Base-by-base conservation (phyloP, 148 eudicot genomes). In the Camellia lanceoleosa region DNA sequence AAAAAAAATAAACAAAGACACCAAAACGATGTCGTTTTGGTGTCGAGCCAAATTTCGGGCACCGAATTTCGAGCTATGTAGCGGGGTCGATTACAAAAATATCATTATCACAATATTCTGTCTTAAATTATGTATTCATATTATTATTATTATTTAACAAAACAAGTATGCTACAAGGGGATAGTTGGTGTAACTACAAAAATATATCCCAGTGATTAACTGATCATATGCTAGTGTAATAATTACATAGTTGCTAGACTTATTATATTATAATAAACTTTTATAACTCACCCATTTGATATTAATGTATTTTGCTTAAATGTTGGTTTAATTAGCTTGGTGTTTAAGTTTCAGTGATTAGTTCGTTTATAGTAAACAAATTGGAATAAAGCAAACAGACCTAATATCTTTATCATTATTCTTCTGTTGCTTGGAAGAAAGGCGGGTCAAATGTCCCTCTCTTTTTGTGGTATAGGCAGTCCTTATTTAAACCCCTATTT, bases 401-500 rank as follows among this genome's bases (percentile, higher is more conserved):
- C 78, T 19, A 10, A 46, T 43, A 15, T 16, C 9, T 63, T 20
- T 63, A 23, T 76, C 79, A 65, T 49, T 76, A 65, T 49, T 76
- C 46, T 63, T 13, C 47, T 47, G 59, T 63, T 23, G 71, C 62
- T 77, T 30, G 49, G 47, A 77, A 52, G 62, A 77, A n/a, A 55
- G 65, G 73, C 43, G 73, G 73, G 54, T 78, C 73, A 68, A 67
- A 55, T 55, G 80, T 78, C 80, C 38, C 65, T 65, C 80, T 78
- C 80, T 68, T 20, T 60, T 14, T 14, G 64, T 54, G 42, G 64
- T 41, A 38, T 30, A 30, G 1, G 38, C 38, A 30, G 38, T 30
- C 38, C 38, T 30, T 30, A 30, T 30, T 30, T 30, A 30, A 54
- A 66, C 64, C 61, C 80, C n/a, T 5, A 9, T 9, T 68, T 52